Evolutionary conservation across 2,329 filamentous ascomycete species (phyloP).

Genomic region (Grosmannia clavigera): DNA sequence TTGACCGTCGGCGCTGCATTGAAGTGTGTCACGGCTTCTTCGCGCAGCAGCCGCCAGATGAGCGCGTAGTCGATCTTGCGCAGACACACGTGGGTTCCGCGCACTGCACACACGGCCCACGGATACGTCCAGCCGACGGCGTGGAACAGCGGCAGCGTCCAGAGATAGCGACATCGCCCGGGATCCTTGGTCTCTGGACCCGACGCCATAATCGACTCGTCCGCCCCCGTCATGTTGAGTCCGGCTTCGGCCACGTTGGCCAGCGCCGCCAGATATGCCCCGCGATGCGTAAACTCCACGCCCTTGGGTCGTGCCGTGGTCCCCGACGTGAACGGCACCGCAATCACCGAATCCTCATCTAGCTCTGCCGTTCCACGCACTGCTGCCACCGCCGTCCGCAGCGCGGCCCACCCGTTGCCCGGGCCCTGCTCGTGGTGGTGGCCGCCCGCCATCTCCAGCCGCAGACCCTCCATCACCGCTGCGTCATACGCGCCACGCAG

Average conservation of each 20-base stretch:
- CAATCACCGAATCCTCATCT: conserved; percentile 71
- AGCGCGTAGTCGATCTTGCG: conserved; percentile 90
- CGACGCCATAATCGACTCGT: background rate
- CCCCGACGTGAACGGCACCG: conserved; percentile 86
- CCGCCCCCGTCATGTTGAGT: conserved; percentile 40
- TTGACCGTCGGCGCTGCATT: conserved; percentile 95
- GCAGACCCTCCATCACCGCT: conserved; percentile 68
- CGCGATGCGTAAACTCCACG: conserved; percentile 81
- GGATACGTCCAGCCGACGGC: conserved; percentile 76
- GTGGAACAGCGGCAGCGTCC: conserved; percentile 83
- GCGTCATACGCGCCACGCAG: conserved; percentile 71
- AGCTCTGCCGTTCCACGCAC: conserved; percentile 23
- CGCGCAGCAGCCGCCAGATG: conserved; percentile 80
- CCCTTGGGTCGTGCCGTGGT: conserved; percentile 89
- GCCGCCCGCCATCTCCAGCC: conserved; percentile 48
- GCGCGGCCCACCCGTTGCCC: conserved; percentile 62
- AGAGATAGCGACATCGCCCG: conserved; percentile 69
- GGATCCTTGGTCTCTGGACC: conserved; percentile 19
- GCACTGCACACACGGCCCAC: conserved; percentile 77
- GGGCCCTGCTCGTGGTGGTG: conserved; percentile 18
- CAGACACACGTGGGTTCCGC: conserved; percentile 90
- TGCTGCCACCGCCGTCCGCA: conserved; percentile 44
- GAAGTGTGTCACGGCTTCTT: conserved; percentile 85
- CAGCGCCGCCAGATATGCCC: conserved; percentile 72
- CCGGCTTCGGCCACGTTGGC: conserved; percentile 83